phyloP scores from a whole-genome alignment of 169 alveolate species.

The Plasmodium sp. region DNA sequence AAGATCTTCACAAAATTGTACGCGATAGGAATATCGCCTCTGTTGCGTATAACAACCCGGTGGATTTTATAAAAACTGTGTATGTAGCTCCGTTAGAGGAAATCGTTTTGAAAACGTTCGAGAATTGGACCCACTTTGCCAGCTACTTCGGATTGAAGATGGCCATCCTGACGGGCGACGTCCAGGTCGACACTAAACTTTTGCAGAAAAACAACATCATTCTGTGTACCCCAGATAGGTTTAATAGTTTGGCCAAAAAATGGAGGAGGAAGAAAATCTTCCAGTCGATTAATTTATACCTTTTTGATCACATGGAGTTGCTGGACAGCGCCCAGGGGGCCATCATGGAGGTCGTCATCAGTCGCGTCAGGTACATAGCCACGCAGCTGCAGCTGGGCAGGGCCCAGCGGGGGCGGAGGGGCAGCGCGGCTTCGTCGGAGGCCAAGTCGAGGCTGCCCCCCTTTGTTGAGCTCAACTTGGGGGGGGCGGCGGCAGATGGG shows the following conservation, averaged over 20 bases:
- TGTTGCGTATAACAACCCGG: slow-evolving; percentile 9
- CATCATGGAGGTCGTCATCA: slow-evolving; percentile 93
- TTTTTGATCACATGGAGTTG: slow-evolving; percentile 96
- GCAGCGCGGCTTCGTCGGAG: not conserved
- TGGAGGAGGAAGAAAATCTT: slow-evolving; percentile 90
- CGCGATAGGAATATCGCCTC: slow-evolving; percentile 13
- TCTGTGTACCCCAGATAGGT: slow-evolving; percentile 93
- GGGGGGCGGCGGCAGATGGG: too few relatives aligned
- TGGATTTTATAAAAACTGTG: slow-evolving; percentile 20
- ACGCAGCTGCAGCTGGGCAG: slow-evolving; percentile 84
- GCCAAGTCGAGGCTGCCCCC: not conserved
- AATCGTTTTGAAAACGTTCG: slow-evolving; percentile 20
- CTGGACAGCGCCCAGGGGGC: slow-evolving; percentile 90
- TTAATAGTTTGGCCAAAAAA: slow-evolving; percentile 94
- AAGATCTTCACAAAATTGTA: slow-evolving; percentile 18
- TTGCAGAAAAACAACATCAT: slow-evolving; percentile 86
- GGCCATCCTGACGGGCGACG: slow-evolving; percentile 89
- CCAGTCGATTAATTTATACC: slow-evolving; percentile 89
- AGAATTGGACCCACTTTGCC: slow-evolving; percentile 28
- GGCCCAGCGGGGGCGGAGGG: not conserved
- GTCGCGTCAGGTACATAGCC: slow-evolving; percentile 95
- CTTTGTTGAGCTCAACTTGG: not conserved
- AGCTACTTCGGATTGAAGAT: slow-evolving; percentile 36
- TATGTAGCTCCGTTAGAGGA: slow-evolving; percentile 73
- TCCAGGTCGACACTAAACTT: slow-evolving; percentile 87